Conservation (phyloP, 2,329 filamentous ascomycete species). For the Penicillium paneum region DNA sequence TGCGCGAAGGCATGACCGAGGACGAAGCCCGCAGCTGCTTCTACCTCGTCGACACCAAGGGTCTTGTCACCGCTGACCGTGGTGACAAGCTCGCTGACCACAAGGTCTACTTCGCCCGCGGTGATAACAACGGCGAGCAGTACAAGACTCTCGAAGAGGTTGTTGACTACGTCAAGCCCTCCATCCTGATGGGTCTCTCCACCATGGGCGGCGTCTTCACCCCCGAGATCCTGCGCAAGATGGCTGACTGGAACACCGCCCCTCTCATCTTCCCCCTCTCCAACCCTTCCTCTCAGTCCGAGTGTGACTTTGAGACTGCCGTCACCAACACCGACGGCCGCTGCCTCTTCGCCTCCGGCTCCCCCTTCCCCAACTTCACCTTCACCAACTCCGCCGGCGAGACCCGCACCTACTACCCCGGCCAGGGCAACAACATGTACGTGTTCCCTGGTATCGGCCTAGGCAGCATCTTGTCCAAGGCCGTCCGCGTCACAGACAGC, state of each 20-base stretch:
- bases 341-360: slow-evolving; percentile 91
- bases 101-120: slow-evolving; percentile 65
- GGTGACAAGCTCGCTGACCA: slow-evolving; percentile 93
- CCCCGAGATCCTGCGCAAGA: slow-evolving; percentile 71
- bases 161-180: slow-evolving; percentile 91
- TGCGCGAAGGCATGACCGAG: slow-evolving; percentile 83
- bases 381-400: slow-evolving; percentile 59
- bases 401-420: slow-evolving; percentile 67
- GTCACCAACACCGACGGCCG: slow-evolving; percentile 86
- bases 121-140: slow-evolving; percentile 63
- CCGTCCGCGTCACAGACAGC: slow-evolving; percentile 79
- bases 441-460: slow-evolving; percentile 96
- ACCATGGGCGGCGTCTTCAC: slow-evolving; percentile 95
- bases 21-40: slow-evolving; percentile 86
- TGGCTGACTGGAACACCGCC: slow-evolving; percentile 63
- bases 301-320: slow-evolving; percentile 95
- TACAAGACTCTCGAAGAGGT: slow-evolving; percentile 81
- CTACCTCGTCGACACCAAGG: slow-evolving; percentile 96
- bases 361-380: slow-evolving; percentile 75
- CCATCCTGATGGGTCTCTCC: slow-evolving; percentile 88
- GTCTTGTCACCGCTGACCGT: slow-evolving; percentile 87
- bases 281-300: slow-evolving; percentile 93
- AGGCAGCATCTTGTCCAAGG: slow-evolving; percentile 86
- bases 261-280: slow-evolving; percentile 95
- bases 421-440: slow-evolving; percentile 80